Conservation (phyloP, 2,329 filamentous ascomycete genomes). For the Penicillium digitatum region DNA sequence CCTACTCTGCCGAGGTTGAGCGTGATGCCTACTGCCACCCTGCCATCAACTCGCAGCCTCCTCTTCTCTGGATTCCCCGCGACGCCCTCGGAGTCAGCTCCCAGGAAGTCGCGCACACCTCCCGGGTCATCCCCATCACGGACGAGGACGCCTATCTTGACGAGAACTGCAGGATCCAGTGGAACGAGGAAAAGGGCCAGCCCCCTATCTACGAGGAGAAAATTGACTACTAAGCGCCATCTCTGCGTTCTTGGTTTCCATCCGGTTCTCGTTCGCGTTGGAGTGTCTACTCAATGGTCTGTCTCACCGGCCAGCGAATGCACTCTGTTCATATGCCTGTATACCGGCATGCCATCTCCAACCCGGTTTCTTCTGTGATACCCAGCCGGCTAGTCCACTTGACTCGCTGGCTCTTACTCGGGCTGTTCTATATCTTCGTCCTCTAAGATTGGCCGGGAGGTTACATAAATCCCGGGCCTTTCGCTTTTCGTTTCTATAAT, state of each 20-base stretch:
- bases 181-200: conserved; percentile 53
- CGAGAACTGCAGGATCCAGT: conserved; percentile 64
- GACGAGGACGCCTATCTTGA: conserved; percentile 70
- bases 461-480: not conserved
- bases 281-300: not conserved
- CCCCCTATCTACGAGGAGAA: conserved; percentile 60
- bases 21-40: conserved; percentile 71
- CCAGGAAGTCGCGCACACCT: conserved; percentile 72
- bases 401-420: conserved; percentile 10
- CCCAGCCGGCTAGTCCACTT: conserved; percentile 10
- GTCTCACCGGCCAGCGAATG: not conserved
- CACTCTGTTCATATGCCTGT: not conserved
- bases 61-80: conserved; percentile 79
- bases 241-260: not conserved
- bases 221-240: conserved; percentile 46
- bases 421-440: conserved; percentile 2
- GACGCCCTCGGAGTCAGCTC: conserved; percentile 70
- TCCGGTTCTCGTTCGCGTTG: not conserved
- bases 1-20: conserved; percentile 61
- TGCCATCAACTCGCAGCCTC: conserved; percentile 58
- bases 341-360: not conserved
- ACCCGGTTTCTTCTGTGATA: conserved; percentile 18
- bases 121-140: conserved; percentile 69
- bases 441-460: not conserved
- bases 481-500: conserved; percentile 6